Percentiles rank a stretch among this genome's conserved stretches.
phyloP scores from a whole-genome alignment of 179 eudicot genomes.

The Vitellaria paradoxa region DNA sequence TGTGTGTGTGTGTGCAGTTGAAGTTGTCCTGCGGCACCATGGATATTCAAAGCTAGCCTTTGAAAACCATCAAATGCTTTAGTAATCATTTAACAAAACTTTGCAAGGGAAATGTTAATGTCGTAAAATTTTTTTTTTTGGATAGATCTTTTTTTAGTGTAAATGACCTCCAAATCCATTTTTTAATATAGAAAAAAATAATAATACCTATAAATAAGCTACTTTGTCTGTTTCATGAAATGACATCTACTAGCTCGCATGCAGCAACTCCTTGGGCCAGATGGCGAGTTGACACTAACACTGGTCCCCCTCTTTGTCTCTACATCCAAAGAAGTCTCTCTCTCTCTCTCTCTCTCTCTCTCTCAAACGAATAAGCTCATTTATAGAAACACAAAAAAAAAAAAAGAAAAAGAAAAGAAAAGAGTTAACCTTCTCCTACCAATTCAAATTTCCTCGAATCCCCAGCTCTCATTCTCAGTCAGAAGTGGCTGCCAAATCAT shows the following conservation, averaged over 20 bases:
- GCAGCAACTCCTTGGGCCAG: neutral
- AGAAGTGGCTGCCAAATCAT: neutral
- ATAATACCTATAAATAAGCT: neutral
- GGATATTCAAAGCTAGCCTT: too few relatives aligned
- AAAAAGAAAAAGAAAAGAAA: too few relatives aligned
- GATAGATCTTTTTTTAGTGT: too few relatives aligned
- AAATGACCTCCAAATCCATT: too few relatives aligned
- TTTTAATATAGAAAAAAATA: neutral
- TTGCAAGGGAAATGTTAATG: too few relatives aligned
- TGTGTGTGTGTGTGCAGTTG: too few relatives aligned
- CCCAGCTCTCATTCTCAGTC: conserved; percentile 1
- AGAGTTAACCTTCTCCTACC: too few relatives aligned
- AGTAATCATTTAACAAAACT: too few relatives aligned
- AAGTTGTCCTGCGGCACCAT: too few relatives aligned
- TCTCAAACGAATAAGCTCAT: too few relatives aligned
- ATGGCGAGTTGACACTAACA: neutral
- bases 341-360: neutral
- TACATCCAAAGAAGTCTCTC: neutral
- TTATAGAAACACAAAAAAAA: too few relatives aligned
- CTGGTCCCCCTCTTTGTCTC: neutral
- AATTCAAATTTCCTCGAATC: neutral
- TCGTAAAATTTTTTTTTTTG: too few relatives aligned
- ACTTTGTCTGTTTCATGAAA: neutral
- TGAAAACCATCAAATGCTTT: neutral
- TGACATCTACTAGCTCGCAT: neutral